Base-by-base conservation (phyloP, 257 asterid species). In the Forsythia viridissima region DNA sequence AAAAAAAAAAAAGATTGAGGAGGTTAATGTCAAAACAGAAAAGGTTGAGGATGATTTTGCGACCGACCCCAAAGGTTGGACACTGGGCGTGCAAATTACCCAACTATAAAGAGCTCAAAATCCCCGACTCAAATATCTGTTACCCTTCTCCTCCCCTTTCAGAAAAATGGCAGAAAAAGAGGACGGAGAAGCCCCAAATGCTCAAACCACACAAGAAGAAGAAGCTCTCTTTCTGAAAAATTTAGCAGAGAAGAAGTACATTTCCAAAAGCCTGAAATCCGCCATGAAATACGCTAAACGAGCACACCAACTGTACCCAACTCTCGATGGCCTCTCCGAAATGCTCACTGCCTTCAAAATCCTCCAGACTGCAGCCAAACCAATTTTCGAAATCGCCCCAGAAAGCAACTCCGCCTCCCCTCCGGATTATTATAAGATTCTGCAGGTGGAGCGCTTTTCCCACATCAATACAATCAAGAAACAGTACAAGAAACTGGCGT, bases 401-500 rank as follows among this genome's bases (percentile, higher is more conserved):
- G 86, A 38, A 8, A 75, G 24, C 68, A 46, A 20, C 20, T 41
- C 82, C 24, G 34, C 76, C 2, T 10, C 82, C n/a, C 77, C 78
- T 9, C 91, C 86, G 8, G 98, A 94, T 67, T 92, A 90, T 77
- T 94, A 94, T 89, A 79, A 71, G 38, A 85, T 92, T 76, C 88
- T 94, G 55, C 97, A 89, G 81, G 84, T 84, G 75, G 96, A 89
- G 79, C 91, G 91, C 52, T 94, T 94, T 65, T 82, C 94, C 8
- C 91, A 85, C 85, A 83, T 85, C 73, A 88, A 88, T 75, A 73
- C 85, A 2, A 86, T 94, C 3, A 94, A 91, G 82, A 94, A 83
- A 65, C 94, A 94, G 89, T 94, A 92, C 84, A 91, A 78, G 82
- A 90, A 86, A 85, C 88, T 94, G 67, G 98, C 98, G 34, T 76